A percentile compares a stretch with the other conserved stretches of the same genome.
phyloP scores from a whole-genome alignment of 208 protist species.

The Leishmania aethiopica region DNA sequence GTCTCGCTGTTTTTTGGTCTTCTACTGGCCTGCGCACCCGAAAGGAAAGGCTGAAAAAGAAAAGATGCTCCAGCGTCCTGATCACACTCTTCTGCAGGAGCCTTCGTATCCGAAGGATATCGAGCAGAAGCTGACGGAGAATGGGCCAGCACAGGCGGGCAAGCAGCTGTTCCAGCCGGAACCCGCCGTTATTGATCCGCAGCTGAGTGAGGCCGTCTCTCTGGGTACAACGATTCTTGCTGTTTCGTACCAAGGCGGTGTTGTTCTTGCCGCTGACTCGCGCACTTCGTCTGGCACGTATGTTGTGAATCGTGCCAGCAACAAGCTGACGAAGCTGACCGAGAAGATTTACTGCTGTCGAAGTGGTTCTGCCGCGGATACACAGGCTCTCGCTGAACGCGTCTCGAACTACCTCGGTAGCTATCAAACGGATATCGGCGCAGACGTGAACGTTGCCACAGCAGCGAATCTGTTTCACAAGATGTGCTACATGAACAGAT shows the following conservation, averaged over 20 bases:
- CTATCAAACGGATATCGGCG: constrained; percentile 91
- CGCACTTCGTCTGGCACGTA: constrained; percentile 97
- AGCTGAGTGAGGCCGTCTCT: constrained; percentile 84
- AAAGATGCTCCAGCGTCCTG: constrained; percentile 76
- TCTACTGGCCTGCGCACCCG: background rate
- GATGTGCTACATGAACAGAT: constrained; percentile 98
- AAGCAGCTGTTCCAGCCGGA: constrained; percentile 77
- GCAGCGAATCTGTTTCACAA: constrained; percentile 97
- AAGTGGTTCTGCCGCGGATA: constrained; percentile 98
- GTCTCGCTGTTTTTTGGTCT: background rate
- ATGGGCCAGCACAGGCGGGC: constrained; percentile 65
- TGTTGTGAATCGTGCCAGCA: constrained; percentile 97
- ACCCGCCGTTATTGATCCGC: constrained; percentile 78
- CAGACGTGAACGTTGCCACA: constrained; percentile 90
- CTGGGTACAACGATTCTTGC: constrained; percentile 98
- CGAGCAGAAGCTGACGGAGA: constrained; percentile 45
- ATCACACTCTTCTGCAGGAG: constrained; percentile 72
- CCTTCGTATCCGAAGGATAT: constrained; percentile 72
- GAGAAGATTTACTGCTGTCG: constrained; percentile 98
- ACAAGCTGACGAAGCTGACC: constrained; percentile 98
- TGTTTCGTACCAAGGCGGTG: constrained; percentile 96
- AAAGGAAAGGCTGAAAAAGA: background rate
- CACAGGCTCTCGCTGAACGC: constrained; percentile 95
- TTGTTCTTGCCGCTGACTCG: constrained; percentile 97
- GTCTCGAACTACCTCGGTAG: constrained; percentile 93